Evolutionary conservation across 257 asterid species (phyloP).

Genomic region (Solanum appendiculatum): DNA sequence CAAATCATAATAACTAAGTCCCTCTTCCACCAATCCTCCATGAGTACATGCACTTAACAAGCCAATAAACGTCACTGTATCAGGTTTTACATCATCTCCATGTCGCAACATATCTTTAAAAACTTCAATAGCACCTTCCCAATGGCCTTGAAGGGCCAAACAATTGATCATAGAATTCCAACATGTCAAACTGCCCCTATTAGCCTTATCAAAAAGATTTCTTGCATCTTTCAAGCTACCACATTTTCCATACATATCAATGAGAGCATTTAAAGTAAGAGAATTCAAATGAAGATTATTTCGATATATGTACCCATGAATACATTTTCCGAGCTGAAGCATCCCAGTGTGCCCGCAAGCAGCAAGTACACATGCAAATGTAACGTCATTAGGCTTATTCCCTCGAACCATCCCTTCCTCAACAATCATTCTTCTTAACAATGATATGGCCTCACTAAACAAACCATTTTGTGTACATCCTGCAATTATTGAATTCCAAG

Average conservation of each 20-base stretch:
- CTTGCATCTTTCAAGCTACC: slow-evolving; percentile 55
- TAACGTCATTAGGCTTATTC: slow-evolving; percentile 56
- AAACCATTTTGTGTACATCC: slow-evolving; percentile 75
- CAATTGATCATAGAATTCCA: slow-evolving; percentile 77
- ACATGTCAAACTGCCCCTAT: slow-evolving; percentile 30
- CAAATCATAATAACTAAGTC: slow-evolving; percentile 37
- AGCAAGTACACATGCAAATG: slow-evolving; percentile 51
- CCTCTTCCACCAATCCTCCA: slow-evolving; percentile 55
- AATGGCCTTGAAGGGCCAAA: slow-evolving; percentile 58
- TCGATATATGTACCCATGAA: slow-evolving; percentile 53
- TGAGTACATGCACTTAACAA: slow-evolving; percentile 71
- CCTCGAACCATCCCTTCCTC: slow-evolving; percentile 23
- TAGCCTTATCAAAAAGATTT: slow-evolving; percentile 34
- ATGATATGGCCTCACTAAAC: slow-evolving; percentile 52
- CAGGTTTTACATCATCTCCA: slow-evolving; percentile 37
- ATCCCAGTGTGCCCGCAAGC: slow-evolving; percentile 64
- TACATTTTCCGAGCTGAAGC: slow-evolving; percentile 61
- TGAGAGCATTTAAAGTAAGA: slow-evolving; percentile 41
- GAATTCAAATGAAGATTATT: slow-evolving; percentile 24
- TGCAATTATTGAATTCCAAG: slow-evolving; percentile 71
- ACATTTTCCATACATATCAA: slow-evolving; percentile 87
- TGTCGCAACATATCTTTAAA: slow-evolving; percentile 43
- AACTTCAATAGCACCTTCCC: slow-evolving; percentile 29
- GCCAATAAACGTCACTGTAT: slow-evolving; percentile 62
- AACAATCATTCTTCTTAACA: slow-evolving; percentile 53